Base-by-base conservation (phyloP, 2,329 filamentous ascomycete genomes). In the Verticillium alfalfae region DNA sequence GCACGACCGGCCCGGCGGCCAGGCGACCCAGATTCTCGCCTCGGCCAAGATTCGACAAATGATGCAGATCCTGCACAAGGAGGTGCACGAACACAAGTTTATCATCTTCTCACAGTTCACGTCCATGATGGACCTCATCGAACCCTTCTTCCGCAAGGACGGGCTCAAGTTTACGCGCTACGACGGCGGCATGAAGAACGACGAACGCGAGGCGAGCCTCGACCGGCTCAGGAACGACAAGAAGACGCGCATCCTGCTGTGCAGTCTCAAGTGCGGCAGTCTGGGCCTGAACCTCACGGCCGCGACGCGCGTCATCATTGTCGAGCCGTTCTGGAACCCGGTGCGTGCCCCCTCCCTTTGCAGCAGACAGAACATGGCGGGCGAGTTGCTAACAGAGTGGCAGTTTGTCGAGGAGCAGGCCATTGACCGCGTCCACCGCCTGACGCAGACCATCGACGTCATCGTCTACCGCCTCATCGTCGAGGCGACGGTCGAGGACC, bases 61-160 rank as follows among this genome's bases (percentile, higher is more conserved):
- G 22, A 84, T 96, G 70, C 82, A 87, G 64, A 91, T 99, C 59
- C 84, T 99, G 9, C 84, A 88, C 66, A 86, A 86, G 55, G 95
- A 99, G 74, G 88, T 88, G 0, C 79, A 83, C 1, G 82, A 92
- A 63, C 92, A 97, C 82, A 99, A 99, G 73, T 96, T 97, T 72
- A 99, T 99, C 70, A 93, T 99, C 66, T 99, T 99, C 77, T 97
- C 93, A 1, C 92, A 98, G 70, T 99, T 99, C 77, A 99, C 95
- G 0, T 95, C 92, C 0, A 99, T 99, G 95, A 87, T 99, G 56
- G 91, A 98, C 77, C 87, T 98, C 34, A 88, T 99, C 65, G 93
- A 98, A 72, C 95, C 95, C 2, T 97, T 98, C 76, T 81, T 99
- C 63, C 82, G 84, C 56, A 83, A 87, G 57, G 87, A 89, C 15